These are phyloP conservation scores for Globisporangium takayamanum DNA, from an alignment of 352 stramenopile species.

Conservation along the genomic window DNA sequence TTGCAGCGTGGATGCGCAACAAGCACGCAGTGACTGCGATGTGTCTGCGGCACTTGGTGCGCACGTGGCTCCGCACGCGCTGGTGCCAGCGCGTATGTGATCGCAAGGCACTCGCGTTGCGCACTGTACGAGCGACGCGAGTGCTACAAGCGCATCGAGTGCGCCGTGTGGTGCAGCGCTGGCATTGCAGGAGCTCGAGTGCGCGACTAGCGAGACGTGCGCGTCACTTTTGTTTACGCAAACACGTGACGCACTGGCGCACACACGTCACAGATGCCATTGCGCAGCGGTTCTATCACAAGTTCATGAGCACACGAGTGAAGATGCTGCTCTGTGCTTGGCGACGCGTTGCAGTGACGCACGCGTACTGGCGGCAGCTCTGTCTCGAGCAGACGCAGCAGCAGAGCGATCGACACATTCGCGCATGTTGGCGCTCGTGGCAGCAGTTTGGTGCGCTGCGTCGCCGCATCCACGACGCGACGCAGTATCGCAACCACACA, in stretches of 20 bases:
- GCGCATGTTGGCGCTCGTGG: constrained; percentile 19
- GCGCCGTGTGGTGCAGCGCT: not conserved
- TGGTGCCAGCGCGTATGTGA: constrained; percentile 17
- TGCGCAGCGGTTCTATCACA: constrained; percentile 25
- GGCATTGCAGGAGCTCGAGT: not conserved
- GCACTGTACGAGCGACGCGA: constrained; percentile 1
- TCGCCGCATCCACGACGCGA: not conserved
- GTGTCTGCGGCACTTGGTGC: constrained; percentile 14
- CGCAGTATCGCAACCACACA: not conserved
- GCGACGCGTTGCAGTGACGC: constrained; percentile 15
- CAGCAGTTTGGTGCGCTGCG: constrained; percentile 9
- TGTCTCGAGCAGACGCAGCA: constrained; percentile 8
- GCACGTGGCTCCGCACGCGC: constrained; percentile 13
- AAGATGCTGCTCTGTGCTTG: constrained; percentile 26
- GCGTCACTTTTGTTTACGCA: constrained; percentile 26
- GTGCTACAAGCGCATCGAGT: constrained; percentile 14
- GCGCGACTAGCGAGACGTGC: too few relatives aligned
- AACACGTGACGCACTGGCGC: constrained; percentile 33
- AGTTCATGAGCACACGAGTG: constrained; percentile 13
- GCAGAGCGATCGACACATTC: constrained; percentile 5
- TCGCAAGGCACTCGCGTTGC: constrained; percentile 5
- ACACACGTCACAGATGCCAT: constrained; percentile 19
- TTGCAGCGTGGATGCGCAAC: constrained; percentile 6
- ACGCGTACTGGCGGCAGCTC: constrained; percentile 22
- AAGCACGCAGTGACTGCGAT: constrained; percentile 7